Evolutionary conservation across 257 asterid species (phyloP).

Genomic region (Penstemon eatonii): DNA sequence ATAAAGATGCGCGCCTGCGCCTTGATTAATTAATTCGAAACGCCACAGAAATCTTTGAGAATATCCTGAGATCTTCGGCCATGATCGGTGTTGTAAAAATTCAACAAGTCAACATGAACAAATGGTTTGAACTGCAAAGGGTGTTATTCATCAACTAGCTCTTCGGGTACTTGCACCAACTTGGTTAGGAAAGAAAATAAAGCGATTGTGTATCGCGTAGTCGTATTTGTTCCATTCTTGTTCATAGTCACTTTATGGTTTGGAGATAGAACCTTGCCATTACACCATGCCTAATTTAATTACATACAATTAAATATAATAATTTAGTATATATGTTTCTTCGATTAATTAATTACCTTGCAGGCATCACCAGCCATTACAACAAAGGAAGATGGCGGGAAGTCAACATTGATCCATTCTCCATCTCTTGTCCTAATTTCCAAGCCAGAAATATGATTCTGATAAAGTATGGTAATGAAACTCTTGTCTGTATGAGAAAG

Average conservation of each 20-base stretch:
- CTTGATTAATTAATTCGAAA: constrained; percentile 19
- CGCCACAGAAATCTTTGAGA: constrained; percentile 56
- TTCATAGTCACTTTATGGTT: constrained; percentile 49
- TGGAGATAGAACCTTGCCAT: constrained; percentile 47
- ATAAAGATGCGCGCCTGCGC: too few species aligned
- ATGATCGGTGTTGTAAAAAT: constrained; percentile 39
- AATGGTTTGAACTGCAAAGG: constrained; percentile 57
- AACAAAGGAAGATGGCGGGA: constrained; percentile 57
- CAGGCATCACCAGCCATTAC: constrained; percentile 84
- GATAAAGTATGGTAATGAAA: constrained; percentile 62
- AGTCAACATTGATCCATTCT: constrained; percentile 50
- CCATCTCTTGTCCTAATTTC: constrained; percentile 56
- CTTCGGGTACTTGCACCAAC: constrained; percentile 42
- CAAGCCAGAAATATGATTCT: constrained; percentile 60
- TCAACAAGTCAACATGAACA: constrained; percentile 45
- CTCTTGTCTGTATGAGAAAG: constrained; percentile 72
- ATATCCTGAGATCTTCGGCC: constrained; percentile 54
- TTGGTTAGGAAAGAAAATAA: constrained; percentile 50
- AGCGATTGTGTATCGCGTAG: constrained; percentile 40
- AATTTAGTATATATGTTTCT: too few species aligned
- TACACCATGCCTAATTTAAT: constrained; percentile 56
- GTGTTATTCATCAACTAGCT: constrained; percentile 51
- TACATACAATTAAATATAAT: background rate
- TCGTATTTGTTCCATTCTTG: constrained; percentile 34
- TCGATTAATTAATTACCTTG: constrained; percentile 38